Percentiles rank a stretch among this genome's conserved stretches.
These are phyloP conservation scores for Boletus vinaceobasis DNA, from an alignment of 768 basidiomycete species.

Conservation along the genomic window DNA sequence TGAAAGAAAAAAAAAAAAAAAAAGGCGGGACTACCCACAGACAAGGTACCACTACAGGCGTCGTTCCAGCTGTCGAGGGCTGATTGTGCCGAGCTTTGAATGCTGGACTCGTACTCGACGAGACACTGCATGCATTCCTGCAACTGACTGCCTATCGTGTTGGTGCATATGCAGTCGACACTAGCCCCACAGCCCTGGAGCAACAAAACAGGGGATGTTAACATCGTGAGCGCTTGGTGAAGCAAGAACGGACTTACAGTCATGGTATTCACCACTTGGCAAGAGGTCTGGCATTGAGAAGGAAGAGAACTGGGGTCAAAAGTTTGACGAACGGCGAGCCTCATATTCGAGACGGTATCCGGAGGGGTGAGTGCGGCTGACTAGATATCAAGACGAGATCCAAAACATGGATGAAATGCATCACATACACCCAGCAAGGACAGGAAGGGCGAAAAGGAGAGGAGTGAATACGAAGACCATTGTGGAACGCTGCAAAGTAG, in stretches of 20 bases:
- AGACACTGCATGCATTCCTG: constrained; percentile 22
- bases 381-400: not conserved
- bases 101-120: not conserved
- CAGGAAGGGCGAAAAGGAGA: constrained; percentile 11
- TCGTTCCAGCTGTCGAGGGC: constrained; percentile 15
- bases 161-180: constrained; percentile 13
- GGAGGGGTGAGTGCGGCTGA: not conserved
- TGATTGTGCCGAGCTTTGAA: constrained; percentile 3
- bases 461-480: constrained; percentile 26
- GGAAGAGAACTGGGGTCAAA: constrained; percentile 9
- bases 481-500: not conserved
- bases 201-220: not conserved
- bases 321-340: constrained; percentile 22
- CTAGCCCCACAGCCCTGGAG: constrained; percentile 8
- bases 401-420: not conserved
- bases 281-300: constrained; percentile 18
- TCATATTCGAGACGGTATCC: not conserved
- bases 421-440: constrained; percentile 13
- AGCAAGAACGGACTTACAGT: constrained; percentile 7
- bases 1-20: no score
- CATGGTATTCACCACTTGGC: constrained; percentile 18
- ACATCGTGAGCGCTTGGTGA: not conserved
- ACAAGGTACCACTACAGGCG: constrained; percentile 14
- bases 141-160: constrained; percentile 10
- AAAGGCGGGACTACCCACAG: constrained; percentile 10